Evolutionary conservation across 495 filamentous ascomycete species (phyloP).

Genomic region (Patellaria atrata): DNA sequence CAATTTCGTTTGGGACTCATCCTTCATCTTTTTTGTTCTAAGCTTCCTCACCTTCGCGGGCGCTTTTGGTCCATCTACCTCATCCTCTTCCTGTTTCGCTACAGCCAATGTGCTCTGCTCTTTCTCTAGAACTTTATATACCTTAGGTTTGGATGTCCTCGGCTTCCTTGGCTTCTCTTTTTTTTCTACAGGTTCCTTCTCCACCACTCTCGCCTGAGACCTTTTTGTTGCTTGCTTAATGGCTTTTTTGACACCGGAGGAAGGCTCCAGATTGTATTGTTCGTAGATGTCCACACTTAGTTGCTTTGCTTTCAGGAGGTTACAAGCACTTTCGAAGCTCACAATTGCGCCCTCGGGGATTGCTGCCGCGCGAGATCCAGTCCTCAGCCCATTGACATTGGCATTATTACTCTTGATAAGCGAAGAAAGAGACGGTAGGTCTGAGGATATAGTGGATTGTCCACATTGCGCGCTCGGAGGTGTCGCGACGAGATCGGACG

Average conservation of each 20-base stretch:
- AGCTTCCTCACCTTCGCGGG: constrained; percentile 13
- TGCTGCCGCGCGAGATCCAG: constrained; percentile 8
- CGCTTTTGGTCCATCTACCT: no score
- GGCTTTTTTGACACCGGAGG: no score
- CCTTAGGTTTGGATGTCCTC: constrained; percentile 19
- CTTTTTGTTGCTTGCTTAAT: no score
- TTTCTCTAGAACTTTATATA: no score
- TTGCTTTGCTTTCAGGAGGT: constrained; percentile 8
- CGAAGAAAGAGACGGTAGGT: constrained; percentile 4
- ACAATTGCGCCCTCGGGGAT: constrained; percentile 11
- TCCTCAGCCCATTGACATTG: no score
- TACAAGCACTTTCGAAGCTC: constrained; percentile 15
- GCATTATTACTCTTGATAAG: constrained; percentile 4
- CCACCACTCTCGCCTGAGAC: no score
- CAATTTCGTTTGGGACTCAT: constrained; percentile 10
- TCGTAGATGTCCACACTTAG: constrained; percentile 4
- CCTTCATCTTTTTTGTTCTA: constrained; percentile 12
- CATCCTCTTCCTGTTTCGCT: no score
- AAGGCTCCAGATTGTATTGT: no score
- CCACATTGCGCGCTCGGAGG: constrained; percentile 11
- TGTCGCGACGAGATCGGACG: not conserved
- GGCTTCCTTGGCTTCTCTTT: no score
- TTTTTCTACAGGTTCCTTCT: no score
- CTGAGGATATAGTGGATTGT: constrained; percentile 9
- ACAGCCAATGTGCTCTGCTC: no score